A percentile compares a stretch with the other conserved stretches of the same genome.
phyloP scores from a whole-genome alignment of 73 alveolate genomes.

The Effrenium voratum region DNA sequence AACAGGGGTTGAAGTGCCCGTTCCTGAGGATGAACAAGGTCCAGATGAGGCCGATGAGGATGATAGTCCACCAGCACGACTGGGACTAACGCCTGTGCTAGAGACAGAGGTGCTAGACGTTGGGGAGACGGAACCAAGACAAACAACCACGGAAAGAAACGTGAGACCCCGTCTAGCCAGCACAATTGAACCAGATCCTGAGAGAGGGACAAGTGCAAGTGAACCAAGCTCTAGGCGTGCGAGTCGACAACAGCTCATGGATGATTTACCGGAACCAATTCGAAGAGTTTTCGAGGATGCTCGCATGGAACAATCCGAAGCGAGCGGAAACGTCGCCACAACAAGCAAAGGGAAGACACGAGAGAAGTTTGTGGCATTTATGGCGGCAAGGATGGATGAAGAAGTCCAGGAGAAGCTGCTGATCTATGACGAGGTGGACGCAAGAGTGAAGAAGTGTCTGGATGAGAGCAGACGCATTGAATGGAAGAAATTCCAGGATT shows the following conservation, averaged over 20 bases:
- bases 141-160: background rate
- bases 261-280: background rate
- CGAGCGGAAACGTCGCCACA: background rate
- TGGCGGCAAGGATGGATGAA: background rate
- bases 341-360: background rate
- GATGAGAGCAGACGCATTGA: background rate
- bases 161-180: background rate
- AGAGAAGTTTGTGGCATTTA: background rate
- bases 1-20: background rate
- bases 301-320: too few species aligned
- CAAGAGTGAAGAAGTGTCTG: background rate
- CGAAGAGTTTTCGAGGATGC: background rate
- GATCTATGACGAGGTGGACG: background rate
- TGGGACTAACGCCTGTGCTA: background rate
- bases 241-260: too few species aligned
- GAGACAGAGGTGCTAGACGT: background rate
- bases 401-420: background rate
- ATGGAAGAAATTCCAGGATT: background rate
- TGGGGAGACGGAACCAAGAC: background rate
- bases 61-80: background rate
- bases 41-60: background rate
- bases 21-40: background rate
- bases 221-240: background rate
- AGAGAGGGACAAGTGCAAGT: background rate
- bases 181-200: background rate